Percentiles rank a stretch among this genome's conserved stretches.
Evolutionary conservation across 176 grass and related monocot species (phyloP).

Genomic region (Elaeis guineensis): DNA sequence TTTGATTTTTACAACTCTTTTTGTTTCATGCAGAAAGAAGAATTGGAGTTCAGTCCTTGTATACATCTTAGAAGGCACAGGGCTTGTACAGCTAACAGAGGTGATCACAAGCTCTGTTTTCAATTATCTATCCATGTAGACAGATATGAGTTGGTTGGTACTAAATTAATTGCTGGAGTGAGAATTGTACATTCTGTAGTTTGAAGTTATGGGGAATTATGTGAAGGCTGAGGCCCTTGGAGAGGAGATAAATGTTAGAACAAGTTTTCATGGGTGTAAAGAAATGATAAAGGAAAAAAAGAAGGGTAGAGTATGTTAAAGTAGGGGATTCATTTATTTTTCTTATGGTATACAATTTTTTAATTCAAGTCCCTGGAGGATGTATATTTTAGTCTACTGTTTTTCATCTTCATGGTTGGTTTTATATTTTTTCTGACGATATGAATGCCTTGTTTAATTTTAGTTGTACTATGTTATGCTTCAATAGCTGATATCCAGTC

Average conservation of each 20-base stretch:
- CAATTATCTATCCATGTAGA: slow-evolving; percentile 28
- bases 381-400: too few species aligned
- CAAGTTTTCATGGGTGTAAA: slow-evolving; percentile 41
- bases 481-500: too few species aligned
- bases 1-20: background rate
- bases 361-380: too few species aligned
- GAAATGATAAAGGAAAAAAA: slow-evolving; percentile 19
- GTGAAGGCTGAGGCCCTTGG: background rate
- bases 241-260: slow-evolving; percentile 25
- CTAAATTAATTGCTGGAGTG: slow-evolving; percentile 39
- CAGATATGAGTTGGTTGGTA: slow-evolving; percentile 29
- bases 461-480: too few species aligned
- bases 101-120: slow-evolving; percentile 34
- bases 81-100: slow-evolving; percentile 78
- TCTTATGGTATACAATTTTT: too few species aligned
- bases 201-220: slow-evolving; percentile 12
- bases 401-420: too few species aligned
- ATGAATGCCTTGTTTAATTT: too few species aligned
- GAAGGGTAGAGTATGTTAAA: slow-evolving; percentile 20
- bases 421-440: too few species aligned
- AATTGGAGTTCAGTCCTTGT: slow-evolving; percentile 46
- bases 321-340: too few species aligned
- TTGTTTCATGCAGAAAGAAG: slow-evolving; percentile 50
- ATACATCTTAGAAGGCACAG: slow-evolving; percentile 20
- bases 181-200: slow-evolving; percentile 60